Conservation (phyloP, 1,139 yeast species). For the Geotrichum reessii region DNA sequence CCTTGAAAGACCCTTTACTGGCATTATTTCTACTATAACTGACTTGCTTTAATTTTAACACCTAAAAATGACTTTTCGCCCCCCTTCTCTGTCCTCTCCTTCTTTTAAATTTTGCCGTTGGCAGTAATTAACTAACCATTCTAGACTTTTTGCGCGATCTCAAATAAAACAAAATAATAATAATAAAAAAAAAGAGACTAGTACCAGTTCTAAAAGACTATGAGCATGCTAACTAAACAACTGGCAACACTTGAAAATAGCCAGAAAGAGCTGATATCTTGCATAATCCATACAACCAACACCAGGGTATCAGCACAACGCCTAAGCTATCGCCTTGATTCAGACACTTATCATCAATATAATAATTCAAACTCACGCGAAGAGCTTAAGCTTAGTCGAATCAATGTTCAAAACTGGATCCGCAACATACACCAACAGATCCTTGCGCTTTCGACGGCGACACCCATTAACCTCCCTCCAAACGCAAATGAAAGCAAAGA, state of each 20-base stretch:
- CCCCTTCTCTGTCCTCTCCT: not conserved
- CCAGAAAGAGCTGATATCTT: conserved; percentile 4
- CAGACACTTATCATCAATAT: not conserved
- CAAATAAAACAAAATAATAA: too few relatives aligned
- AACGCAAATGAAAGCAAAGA: not conserved
- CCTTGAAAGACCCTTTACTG: not conserved
- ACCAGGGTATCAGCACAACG: conserved; percentile 7
- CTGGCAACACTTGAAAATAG: not conserved
- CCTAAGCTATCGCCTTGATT: conserved; percentile 6
- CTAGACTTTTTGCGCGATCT: not conserved
- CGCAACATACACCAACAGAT: conserved; percentile 4
- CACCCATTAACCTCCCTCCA: not conserved
- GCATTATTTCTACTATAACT: not conserved
- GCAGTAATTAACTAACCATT: not conserved
- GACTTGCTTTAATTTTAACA: not conserved
- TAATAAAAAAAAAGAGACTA: too few relatives aligned
- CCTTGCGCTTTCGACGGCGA: not conserved
- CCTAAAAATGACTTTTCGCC: not conserved
- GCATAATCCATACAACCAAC: conserved; percentile 6
- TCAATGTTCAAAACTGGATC: conserved; percentile 4
- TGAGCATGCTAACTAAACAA: not conserved
- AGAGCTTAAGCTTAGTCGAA: conserved; percentile 3
- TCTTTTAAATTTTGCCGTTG: not conserved
- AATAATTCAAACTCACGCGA: conserved; percentile 7
- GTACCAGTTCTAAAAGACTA: not conserved